Base-by-base conservation (phyloP, 2,329 filamentous ascomycete genomes). In the Pestalotiopsis sp. region DNA sequence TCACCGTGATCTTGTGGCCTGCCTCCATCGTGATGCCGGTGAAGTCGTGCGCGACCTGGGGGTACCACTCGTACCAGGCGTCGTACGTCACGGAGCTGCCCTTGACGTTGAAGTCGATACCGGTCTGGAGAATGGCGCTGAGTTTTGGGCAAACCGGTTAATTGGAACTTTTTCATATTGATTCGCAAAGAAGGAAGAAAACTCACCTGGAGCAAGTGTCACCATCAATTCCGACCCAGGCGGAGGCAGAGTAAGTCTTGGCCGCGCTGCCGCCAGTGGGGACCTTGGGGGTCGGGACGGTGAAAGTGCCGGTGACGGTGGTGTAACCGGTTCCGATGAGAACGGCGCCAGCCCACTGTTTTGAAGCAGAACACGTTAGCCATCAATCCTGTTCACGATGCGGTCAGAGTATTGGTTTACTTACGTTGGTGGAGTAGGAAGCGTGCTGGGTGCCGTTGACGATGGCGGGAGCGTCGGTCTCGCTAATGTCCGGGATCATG, bases 141-240 rank as follows among this genome's bases (percentile, higher is more conserved):
- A 7, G 2, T 36, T 36, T 36, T 6, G 31, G 31, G 2, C 31
- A 36, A 36, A 36, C 7, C 1, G 31, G 7, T 36, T 9, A 36
- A 6, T 36, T 36, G 31, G 9, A 36, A 36, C 31, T 9, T 9
- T 36, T 36, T 36, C 31, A 9, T 9, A 36, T 36, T 2, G 2
- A 9, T 9, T 36, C 31, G 31, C 31, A 36, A 9, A 9, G 31
- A 36, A 36, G 31, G 6, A 6, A 9, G 31, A 36, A 1, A 9
- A 36, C 31, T 36, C 7, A 36, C 2, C 78, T 80, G 25, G 74
- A 76, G 77, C 86, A 89, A 6, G 86, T 87, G 72, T 89, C 86
- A 14, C 88, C 88, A 69, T 90, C 88, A 67, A 90, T 90, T 27
- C 88, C 88, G 11, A 90, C 87, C 88, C 87, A 90, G 13, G 86